Percentiles rank a stretch among this genome's conserved stretches.
phyloP scores from a whole-genome alignment of 805 yeast genomes.

The Candida nitratophila region DNA sequence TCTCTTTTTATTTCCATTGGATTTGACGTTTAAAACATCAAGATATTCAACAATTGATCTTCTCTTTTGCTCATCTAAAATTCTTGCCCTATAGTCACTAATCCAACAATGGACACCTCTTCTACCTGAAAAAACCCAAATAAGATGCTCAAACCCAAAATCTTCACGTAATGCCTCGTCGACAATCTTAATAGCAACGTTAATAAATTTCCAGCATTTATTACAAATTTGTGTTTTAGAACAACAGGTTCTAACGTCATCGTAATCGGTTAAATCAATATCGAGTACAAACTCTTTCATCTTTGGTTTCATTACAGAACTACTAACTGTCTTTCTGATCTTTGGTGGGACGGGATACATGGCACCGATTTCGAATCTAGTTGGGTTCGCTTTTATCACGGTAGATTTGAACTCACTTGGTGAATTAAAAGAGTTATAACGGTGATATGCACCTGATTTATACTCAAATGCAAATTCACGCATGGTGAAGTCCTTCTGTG shows the following conservation, averaged over 20 bases:
- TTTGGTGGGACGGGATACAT: conserved; percentile 84
- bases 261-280: conserved; percentile 97
- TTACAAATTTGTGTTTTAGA: conserved; percentile 74
- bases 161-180: conserved; percentile 71
- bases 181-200: conserved; percentile 72
- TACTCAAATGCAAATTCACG: conserved; percentile 93
- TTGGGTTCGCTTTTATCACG: conserved; percentile 69
- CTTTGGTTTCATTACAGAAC: conserved; percentile 70
- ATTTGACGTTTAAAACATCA: conserved; percentile 57
- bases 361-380: conserved; percentile 93
- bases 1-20: conserved; percentile 34
- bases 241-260: conserved; percentile 90
- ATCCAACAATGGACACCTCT: conserved; percentile 99
- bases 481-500: conserved; percentile 71
- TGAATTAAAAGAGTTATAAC: conserved; percentile 71
- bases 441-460: conserved; percentile 79
- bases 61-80: conserved; percentile 64
- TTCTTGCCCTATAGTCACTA: conserved; percentile 77
- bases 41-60: conserved; percentile 78
- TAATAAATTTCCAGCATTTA: conserved; percentile 91
- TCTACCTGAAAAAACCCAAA: conserved; percentile 97
- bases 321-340: conserved; percentile 70
- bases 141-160: conserved; percentile 77
- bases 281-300: conserved; percentile 89
- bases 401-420: conserved; percentile 72